phyloP scores from a whole-genome alignment of 2,329 filamentous ascomycete genomes.

The Didymella keratinophila region DNA sequence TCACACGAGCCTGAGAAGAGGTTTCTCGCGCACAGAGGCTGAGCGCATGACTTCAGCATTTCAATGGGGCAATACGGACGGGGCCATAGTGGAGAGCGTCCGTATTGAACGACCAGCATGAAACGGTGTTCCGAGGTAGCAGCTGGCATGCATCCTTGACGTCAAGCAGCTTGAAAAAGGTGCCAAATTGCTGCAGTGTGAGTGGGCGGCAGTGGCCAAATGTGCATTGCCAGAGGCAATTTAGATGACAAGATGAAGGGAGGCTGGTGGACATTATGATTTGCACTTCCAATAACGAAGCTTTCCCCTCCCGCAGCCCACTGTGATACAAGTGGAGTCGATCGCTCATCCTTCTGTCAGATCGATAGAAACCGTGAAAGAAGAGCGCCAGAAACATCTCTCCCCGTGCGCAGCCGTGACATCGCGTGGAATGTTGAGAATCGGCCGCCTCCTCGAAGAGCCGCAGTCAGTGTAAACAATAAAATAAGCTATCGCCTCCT shows the following conservation, averaged over 20 bases:
- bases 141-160: conserved; percentile 22
- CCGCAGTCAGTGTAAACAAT: conserved; percentile 21
- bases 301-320: conserved; percentile 9
- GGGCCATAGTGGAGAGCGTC: conserved; percentile 13
- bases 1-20: conserved; percentile 6
- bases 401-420: conserved; percentile 11
- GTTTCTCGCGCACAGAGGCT: conserved; percentile 7
- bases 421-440: conserved; percentile 10
- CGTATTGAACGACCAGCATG: conserved; percentile 21
- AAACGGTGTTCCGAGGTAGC: conserved; percentile 21
- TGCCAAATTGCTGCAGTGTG: conserved; percentile 12
- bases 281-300: conserved; percentile 3
- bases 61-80: conserved; percentile 18
- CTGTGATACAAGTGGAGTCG: conserved; percentile 11
- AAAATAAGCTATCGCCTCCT: conserved; percentile 4
- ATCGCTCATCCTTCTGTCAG: conserved; percentile 6
- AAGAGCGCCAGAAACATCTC: conserved; percentile 3
- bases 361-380: conserved; percentile 13
- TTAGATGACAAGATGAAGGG: conserved; percentile 22
- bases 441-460: conserved; percentile 4
- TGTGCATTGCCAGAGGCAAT: conserved; percentile 16
- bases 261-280: conserved; percentile 13
- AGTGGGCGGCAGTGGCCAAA: conserved; percentile 14
- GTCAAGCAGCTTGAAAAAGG: conserved; percentile 19
- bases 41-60: conserved; percentile 18